A percentile compares a stretch with the other conserved stretches of the same genome.
Evolutionary conservation across 2,329 filamentous ascomycete genomes (phyloP).

Genomic region (Elsinoe batatas): DNA sequence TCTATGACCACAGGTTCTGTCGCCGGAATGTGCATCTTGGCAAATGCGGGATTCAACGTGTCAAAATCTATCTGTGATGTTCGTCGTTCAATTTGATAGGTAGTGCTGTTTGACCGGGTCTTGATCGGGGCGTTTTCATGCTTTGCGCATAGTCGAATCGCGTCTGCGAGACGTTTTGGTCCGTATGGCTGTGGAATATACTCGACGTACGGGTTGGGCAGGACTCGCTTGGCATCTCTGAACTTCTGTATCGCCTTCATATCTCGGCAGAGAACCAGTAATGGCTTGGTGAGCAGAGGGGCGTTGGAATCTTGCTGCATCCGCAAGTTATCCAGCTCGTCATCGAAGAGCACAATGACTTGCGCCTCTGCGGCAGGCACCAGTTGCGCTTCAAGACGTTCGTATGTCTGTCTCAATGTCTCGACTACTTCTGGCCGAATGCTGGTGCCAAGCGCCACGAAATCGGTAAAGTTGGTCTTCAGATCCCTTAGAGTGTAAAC

Average conservation of each 20-base stretch:
- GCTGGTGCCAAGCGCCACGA: not conserved
- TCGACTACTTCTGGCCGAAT: not conserved
- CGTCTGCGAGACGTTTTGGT: not conserved
- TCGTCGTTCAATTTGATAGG: not conserved
- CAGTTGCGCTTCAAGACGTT: not conserved
- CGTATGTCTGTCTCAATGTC: not conserved
- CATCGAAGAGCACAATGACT: conserved; percentile 1
- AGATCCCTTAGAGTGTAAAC: not conserved
- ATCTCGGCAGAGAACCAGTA: conserved; percentile 12
- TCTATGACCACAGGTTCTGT: not conserved
- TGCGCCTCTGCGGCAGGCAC: not conserved
- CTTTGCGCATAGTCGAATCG: not conserved
- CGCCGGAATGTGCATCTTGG: not conserved
- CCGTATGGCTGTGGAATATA: not conserved
- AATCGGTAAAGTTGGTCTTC: not conserved
- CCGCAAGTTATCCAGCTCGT: not conserved
- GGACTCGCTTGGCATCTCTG: not conserved
- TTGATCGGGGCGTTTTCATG: not conserved
- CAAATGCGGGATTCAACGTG: not conserved
- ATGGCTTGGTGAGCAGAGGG: conserved; percentile 1
- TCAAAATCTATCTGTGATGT: not conserved
- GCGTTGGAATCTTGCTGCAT: not conserved
- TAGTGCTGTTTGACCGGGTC: conserved; percentile 2
- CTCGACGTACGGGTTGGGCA: not conserved
- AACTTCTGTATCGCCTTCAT: not conserved